Conservation (phyloP, 116 monocot genomes). For the Thalassia testudinum region DNA sequence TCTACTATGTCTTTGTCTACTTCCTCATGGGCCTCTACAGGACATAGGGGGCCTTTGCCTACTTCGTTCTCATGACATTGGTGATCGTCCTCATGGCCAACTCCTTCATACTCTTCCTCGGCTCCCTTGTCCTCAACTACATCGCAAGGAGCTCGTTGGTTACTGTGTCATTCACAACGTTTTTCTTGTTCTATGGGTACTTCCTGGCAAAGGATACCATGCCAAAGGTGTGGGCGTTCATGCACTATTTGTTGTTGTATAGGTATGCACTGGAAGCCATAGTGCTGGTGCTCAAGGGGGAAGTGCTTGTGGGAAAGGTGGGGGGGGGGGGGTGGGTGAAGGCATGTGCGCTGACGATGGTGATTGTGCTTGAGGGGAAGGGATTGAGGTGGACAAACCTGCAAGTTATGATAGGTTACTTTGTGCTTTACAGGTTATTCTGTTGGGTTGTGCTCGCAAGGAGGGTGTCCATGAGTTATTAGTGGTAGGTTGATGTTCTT, state of each 20-base stretch:
- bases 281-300: slow-evolving; percentile 45
- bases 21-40: slow-evolving; percentile 75
- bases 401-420: slow-evolving; percentile 66
- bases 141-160: slow-evolving; percentile 81
- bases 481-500: too few species aligned
- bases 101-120: slow-evolving; percentile 80
- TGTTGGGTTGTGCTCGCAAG: slow-evolving; percentile 68
- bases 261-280: slow-evolving; percentile 81
- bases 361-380: slow-evolving; percentile 34
- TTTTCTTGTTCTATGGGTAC: slow-evolving; percentile 96
- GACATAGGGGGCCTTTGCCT: slow-evolving; percentile 40
- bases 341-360: slow-evolving; percentile 36
- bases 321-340: background rate
- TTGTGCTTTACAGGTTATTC: slow-evolving; percentile 66
- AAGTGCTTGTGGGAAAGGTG: slow-evolving; percentile 53
- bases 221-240: slow-evolving; percentile 77
- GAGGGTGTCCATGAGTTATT: slow-evolving; percentile 30
- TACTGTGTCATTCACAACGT: slow-evolving; percentile 59
- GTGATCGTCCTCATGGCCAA: slow-evolving; percentile 72
- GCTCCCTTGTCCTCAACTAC: slow-evolving; percentile 80
- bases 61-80: slow-evolving; percentile 66
- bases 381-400: slow-evolving; percentile 66
- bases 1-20: slow-evolving; percentile 68
- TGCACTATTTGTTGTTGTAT: slow-evolving; percentile 78
- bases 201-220: slow-evolving; percentile 67